phyloP scores from a whole-genome alignment of 495 filamentous ascomycete genomes.

The Aspergillus heteromorphus region DNA sequence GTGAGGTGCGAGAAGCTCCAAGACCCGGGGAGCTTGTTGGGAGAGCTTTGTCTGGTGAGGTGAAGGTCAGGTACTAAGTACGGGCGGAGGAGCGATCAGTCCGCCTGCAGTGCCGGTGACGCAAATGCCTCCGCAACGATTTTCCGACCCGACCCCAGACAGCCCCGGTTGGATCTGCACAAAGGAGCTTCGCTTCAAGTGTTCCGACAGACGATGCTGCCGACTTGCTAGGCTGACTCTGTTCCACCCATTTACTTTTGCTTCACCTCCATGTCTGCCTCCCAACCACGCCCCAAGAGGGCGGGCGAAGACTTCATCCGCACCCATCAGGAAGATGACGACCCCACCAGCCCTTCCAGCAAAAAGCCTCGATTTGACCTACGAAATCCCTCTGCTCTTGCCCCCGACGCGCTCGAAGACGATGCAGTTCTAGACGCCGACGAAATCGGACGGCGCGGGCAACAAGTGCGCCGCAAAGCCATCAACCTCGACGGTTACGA shows the following conservation, averaged over 20 bases:
- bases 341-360: constrained; percentile 40
- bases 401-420: constrained; percentile 70
- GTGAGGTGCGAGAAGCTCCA: not conserved
- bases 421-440: constrained; percentile 82
- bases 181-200: not conserved
- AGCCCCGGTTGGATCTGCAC: not conserved
- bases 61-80: constrained; percentile 2
- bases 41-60: constrained; percentile 3
- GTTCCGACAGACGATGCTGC: not conserved
- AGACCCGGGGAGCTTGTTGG: not conserved
- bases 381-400: constrained; percentile 87
- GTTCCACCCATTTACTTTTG: not conserved
- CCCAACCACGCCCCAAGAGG: constrained; percentile 71
- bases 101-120: constrained; percentile 29
- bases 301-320: constrained; percentile 74
- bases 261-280: constrained; percentile 50
- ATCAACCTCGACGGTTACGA: constrained; percentile 97
- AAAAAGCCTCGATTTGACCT: constrained; percentile 95
- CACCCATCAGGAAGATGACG: constrained; percentile 54
- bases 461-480: constrained; percentile 78
- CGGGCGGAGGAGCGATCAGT: constrained; percentile 6
- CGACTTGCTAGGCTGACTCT: not conserved
- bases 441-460: constrained; percentile 77
- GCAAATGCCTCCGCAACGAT: constrained; percentile 39
- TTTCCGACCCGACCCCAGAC: constrained; percentile 45